These are phyloP conservation scores for Senna tora DNA, from an alignment of 306 rosid species.

Conservation along the genomic window DNA sequence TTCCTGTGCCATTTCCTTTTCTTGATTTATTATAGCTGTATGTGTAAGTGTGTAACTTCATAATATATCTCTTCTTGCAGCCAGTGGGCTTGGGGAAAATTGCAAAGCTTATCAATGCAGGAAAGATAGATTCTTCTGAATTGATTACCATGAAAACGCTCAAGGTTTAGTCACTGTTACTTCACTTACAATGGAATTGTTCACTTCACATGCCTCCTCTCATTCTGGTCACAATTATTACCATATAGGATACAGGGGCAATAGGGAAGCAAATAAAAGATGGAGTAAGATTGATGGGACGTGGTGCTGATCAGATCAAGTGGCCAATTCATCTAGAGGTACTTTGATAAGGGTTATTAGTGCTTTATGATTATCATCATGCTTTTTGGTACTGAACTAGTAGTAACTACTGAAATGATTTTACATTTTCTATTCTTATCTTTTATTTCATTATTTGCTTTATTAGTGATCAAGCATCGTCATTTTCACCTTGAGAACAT, in stretches of 20 bases:
- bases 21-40: not conserved
- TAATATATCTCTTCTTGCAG: constrained; percentile 48
- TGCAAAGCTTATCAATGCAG: constrained; percentile 80
- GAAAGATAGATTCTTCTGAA: constrained; percentile 90
- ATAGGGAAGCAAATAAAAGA: constrained; percentile 90
- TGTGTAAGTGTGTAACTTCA: not conserved
- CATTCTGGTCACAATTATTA: constrained; percentile 37
- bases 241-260: constrained; percentile 84
- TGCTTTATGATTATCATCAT: constrained; percentile 28
- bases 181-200: constrained; percentile 34
- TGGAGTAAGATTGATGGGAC: constrained; percentile 96
- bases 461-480: constrained; percentile 17
- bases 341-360: constrained; percentile 22
- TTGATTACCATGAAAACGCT: constrained; percentile 92
- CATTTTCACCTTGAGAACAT: constrained; percentile 5
- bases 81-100: constrained; percentile 92
- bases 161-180: constrained; percentile 60
- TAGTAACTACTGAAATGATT: not conserved
- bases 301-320: constrained; percentile 83
- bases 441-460: constrained; percentile 9
- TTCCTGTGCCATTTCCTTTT: not conserved
- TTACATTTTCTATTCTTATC: constrained; percentile 10
- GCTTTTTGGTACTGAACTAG: constrained; percentile 16
- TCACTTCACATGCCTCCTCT: constrained; percentile 36
- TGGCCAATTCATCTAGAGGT: constrained; percentile 99